Percentiles rank a stretch among this genome's conserved stretches.
Conservation (phyloP, 208 protist species). For the Wallacemonas collosoma region DNA sequence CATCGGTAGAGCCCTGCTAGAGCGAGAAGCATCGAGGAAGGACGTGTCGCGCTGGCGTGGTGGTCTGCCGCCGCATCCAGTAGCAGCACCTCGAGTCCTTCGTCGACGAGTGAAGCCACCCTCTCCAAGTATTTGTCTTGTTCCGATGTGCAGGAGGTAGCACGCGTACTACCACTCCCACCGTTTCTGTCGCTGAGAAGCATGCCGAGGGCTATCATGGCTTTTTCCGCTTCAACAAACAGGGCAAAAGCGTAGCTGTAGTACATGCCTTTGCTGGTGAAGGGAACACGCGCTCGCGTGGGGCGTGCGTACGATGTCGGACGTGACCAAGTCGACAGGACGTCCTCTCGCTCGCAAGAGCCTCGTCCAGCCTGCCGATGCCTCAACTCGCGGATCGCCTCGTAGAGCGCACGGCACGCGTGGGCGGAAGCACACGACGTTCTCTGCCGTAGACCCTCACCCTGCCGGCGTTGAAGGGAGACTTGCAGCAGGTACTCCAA, state of each 20-base stretch:
- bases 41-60: neutral
- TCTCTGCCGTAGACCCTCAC: neutral
- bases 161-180: too few species aligned
- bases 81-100: constrained; percentile 29
- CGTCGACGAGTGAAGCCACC: constrained; percentile 17
- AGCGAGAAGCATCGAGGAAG: neutral
- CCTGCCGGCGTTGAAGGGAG: neutral
- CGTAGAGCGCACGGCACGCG: neutral
- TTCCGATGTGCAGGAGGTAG: too few species aligned
- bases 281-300: neutral
- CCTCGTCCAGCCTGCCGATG: too few species aligned
- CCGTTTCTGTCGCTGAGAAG: too few species aligned
- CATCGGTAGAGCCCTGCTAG: neutral
- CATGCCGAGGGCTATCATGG: neutral
- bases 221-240: neutral
- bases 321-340: too few species aligned
- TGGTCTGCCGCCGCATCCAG: constrained; percentile 19
- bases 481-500: neutral
- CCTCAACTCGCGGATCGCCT: neutral
- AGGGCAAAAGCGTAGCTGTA: constrained; percentile 10
- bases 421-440: neutral
- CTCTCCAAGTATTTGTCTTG: neutral
- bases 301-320: too few species aligned
- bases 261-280: constrained; percentile 6
- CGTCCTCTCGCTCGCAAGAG: too few species aligned